Conservation (phyloP, 2,329 filamentous ascomycete species). For the Aureobasidium sp. region DNA sequence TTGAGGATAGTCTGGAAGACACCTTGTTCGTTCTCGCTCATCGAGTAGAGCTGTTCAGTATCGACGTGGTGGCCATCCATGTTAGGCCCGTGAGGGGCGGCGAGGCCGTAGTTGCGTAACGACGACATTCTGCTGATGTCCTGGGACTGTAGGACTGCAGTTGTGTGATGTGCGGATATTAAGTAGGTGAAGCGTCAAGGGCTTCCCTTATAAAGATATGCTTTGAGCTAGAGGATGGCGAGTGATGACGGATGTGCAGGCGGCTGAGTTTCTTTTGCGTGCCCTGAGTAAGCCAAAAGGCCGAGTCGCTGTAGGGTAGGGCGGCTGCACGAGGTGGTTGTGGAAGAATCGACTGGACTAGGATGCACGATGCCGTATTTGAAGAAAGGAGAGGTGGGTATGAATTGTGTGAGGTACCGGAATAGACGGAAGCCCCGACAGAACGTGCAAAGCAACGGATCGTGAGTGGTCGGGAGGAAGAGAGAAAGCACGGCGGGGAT, state of each 20-base stretch:
- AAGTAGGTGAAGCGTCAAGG: not conserved
- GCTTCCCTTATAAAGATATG: slow-evolving; percentile 7
- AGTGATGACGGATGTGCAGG: slow-evolving; percentile 9
- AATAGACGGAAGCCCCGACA: slow-evolving; percentile 10
- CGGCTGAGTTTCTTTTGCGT: not conserved
- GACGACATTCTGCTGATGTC: slow-evolving; percentile 24
- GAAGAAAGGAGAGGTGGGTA: not conserved
- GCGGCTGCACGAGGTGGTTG: slow-evolving; percentile 11
- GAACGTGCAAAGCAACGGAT: slow-evolving; percentile 12
- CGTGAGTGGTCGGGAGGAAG: slow-evolving; percentile 6
- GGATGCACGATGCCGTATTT: slow-evolving; percentile 15
- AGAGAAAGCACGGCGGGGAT: slow-evolving; percentile 3
- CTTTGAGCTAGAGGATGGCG: not conserved
- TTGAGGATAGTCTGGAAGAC: slow-evolving; percentile 75
- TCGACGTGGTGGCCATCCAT: slow-evolving; percentile 38
- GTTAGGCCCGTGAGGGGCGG: slow-evolving; percentile 44
- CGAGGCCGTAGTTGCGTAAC: slow-evolving; percentile 41
- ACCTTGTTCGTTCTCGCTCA: slow-evolving; percentile 52
- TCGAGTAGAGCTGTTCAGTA: slow-evolving; percentile 37
- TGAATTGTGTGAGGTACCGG: slow-evolving; percentile 1
- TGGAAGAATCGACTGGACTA: slow-evolving; percentile 6
- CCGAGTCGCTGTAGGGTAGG: not conserved
- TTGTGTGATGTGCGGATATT: not conserved
- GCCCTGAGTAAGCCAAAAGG: not conserved
- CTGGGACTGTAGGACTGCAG: slow-evolving; percentile 1